Base-by-base conservation (phyloP, 129 eudicot species). In the Chrysanthemum lavandulifolium region DNA sequence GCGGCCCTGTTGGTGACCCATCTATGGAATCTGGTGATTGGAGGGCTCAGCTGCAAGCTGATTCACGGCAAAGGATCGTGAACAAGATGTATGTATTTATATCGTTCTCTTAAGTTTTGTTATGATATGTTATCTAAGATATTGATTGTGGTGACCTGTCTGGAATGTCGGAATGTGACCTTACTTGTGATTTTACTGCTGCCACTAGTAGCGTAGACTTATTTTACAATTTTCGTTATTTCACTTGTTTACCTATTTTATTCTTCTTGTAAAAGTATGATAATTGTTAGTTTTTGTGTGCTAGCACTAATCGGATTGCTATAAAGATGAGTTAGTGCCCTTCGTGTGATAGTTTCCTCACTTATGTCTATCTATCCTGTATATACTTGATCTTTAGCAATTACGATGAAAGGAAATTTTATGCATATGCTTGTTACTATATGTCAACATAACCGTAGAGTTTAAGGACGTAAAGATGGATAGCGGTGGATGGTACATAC, bases 1-100 rank as follows among this genome's bases (percentile, higher is more conserved):
- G 80, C 18, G 13, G 47, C 10, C 47, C 69, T 27, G 59, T 53
- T 77, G 88, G 82, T 33, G 90, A 82, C 74, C 74, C 79, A 14
- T 47, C 85, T 13, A 74, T 79, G 85, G 94, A 83, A 13, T 73
- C 73, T 48, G 89, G 83, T 13, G 93, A 92, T 69, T 92, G 97
- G 97, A 82, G 96, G 83, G 73, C 69, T 68, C 87, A 78, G 68
- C 65, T 91, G 47, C 88, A 71, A 68, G 51, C 81, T 19, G 92
- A 82, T 70, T 73, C 84, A 6, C 85, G 4, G 4, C 87, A 88
- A 57, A 76, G 88, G 84, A 84, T 86, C 3, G 90, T 88, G 18
- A 84, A 84, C 76, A 88, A 81, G 79, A 91, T 91, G 96, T 91
- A 72, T 67, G 75, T 53, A 25, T 43, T 27, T 52, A 31, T 33